Conservation (phyloP, 1,284 basidiomycete species). For the Cronartium quercuum region DNA sequence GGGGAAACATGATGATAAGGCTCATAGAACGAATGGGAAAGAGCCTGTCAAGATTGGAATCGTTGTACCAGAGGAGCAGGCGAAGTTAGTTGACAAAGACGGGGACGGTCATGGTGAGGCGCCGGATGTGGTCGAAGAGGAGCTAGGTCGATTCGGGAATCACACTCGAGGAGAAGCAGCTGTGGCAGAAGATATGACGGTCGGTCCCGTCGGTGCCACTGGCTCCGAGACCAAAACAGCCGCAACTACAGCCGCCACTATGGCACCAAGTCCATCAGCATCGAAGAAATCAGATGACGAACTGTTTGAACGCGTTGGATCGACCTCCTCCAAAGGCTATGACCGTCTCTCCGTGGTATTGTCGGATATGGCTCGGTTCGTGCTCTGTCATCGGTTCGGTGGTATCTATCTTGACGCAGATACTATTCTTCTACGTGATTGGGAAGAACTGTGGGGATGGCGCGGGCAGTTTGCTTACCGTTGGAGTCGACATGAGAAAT, state of each 20-base stretch:
- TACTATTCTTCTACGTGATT: constrained; percentile 77
- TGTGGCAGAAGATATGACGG: constrained; percentile 41
- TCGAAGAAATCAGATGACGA: constrained; percentile 55
- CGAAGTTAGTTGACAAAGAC: constrained; percentile 35
- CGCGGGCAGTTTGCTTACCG: constrained; percentile 78
- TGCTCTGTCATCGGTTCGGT: constrained; percentile 74
- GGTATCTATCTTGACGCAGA: constrained; percentile 82
- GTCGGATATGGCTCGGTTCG: constrained; percentile 79
- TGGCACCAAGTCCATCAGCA: constrained; percentile 31
- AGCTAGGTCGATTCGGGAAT: constrained; percentile 36
- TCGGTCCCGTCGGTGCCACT: constrained; percentile 44
- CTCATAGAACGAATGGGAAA: constrained; percentile 34
- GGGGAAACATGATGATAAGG: constrained; percentile 52
- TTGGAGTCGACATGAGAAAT: constrained; percentile 71
- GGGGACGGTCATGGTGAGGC: constrained; percentile 38
- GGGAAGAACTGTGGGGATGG: constrained; percentile 85
- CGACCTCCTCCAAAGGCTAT: constrained; percentile 65
- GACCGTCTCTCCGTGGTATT: constrained; percentile 73
- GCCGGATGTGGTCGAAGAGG: constrained; percentile 38
- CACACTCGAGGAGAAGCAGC: constrained; percentile 38
- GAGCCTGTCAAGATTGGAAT: constrained; percentile 41
- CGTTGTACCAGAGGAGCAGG: constrained; percentile 43
- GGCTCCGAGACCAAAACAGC: constrained; percentile 40
- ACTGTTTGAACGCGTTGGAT: constrained; percentile 67
- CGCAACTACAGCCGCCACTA: constrained; percentile 26